Evolutionary conservation across 2,329 filamentous ascomycete species (phyloP).

Genomic region (Cladosporium halotolerans): DNA sequence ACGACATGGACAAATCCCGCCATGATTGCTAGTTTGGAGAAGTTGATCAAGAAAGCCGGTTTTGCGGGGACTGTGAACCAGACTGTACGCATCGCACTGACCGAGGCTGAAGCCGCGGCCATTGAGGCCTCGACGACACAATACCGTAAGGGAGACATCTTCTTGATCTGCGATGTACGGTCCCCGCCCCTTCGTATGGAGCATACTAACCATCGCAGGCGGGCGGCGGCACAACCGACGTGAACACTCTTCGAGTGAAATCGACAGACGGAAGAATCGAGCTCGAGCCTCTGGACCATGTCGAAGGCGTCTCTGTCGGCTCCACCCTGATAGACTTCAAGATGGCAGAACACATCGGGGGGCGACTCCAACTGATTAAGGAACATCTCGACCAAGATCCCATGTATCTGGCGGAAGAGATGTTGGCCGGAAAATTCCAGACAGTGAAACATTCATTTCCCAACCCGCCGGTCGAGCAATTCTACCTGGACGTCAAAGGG

Average conservation of each 20-base stretch:
- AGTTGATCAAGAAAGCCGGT: slow-evolving; percentile 10
- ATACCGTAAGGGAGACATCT: slow-evolving; percentile 14
- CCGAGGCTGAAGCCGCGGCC: slow-evolving; percentile 19
- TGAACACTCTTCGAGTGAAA: slow-evolving; percentile 16
- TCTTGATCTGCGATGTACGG: slow-evolving; percentile 17
- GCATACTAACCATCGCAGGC: background rate
- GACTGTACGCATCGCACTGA: slow-evolving; percentile 13
- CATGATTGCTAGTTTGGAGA: slow-evolving; percentile 16
- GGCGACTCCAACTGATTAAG: background rate
- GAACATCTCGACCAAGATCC: background rate
- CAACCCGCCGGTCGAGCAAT: slow-evolving; percentile 10
- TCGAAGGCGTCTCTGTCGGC: slow-evolving; percentile 17
- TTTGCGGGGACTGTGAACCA: slow-evolving; percentile 7
- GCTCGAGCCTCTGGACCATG: slow-evolving; percentile 16
- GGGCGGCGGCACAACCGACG: slow-evolving; percentile 20
- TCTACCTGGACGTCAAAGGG: slow-evolving; percentile 13
- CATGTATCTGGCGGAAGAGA: slow-evolving; percentile 1
- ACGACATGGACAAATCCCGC: slow-evolving; percentile 18
- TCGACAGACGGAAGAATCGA: slow-evolving; percentile 6
- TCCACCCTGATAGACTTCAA: slow-evolving; percentile 19
- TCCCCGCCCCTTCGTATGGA: too few species aligned
- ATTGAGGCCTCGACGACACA: slow-evolving; percentile 14
- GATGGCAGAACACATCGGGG: background rate
- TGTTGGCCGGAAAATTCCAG: slow-evolving; percentile 15
- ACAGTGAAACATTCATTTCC: slow-evolving; percentile 17